A percentile compares a stretch with the other conserved stretches of the same genome.
Evolutionary conservation across 192 early-diverging fungal genomes (phyloP).

Genomic region (Borealophlyctis nickersoniae): DNA sequence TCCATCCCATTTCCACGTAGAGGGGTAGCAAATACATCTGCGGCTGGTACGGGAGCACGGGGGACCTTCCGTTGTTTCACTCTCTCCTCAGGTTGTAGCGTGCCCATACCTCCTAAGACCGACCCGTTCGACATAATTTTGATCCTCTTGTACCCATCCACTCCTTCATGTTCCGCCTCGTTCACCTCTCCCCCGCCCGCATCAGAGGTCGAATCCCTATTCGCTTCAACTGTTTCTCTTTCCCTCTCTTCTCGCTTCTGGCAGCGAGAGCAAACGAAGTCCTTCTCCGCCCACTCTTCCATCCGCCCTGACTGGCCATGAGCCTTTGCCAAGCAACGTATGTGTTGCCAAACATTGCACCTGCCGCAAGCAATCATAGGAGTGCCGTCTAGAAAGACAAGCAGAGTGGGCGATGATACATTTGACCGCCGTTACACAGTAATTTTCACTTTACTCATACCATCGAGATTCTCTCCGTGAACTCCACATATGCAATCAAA

Average conservation of each 20-base stretch:
- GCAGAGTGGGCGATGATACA: background rate
- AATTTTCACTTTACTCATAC: too few species aligned
- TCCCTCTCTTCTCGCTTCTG: conserved; percentile 7
- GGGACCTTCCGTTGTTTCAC: too few species aligned
- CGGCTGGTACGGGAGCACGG: too few species aligned
- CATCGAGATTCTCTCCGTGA: conserved; percentile 45
- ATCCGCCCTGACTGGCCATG: conserved; percentile 20
- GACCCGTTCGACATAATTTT: too few species aligned
- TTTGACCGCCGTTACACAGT: background rate
- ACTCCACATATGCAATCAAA: conserved; percentile 51
- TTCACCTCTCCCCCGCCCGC: background rate
- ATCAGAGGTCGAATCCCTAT: background rate
- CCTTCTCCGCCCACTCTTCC: conserved; percentile 41
- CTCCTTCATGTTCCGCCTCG: background rate
- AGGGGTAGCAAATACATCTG: too few species aligned
- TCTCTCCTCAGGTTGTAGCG: too few species aligned
- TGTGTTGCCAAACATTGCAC: conserved; percentile 72
- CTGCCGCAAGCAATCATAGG: conserved; percentile 69
- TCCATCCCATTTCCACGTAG: too few species aligned
- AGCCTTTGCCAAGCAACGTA: conserved; percentile 51
- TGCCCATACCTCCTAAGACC: too few species aligned
- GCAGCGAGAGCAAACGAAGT: conserved; percentile 53
- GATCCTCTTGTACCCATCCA: too few species aligned
- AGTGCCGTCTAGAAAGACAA: conserved; percentile 50
- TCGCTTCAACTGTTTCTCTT: background rate